Conservation (phyloP, 495 filamentous ascomycete species). For the Cladorrhinum samala region DNA sequence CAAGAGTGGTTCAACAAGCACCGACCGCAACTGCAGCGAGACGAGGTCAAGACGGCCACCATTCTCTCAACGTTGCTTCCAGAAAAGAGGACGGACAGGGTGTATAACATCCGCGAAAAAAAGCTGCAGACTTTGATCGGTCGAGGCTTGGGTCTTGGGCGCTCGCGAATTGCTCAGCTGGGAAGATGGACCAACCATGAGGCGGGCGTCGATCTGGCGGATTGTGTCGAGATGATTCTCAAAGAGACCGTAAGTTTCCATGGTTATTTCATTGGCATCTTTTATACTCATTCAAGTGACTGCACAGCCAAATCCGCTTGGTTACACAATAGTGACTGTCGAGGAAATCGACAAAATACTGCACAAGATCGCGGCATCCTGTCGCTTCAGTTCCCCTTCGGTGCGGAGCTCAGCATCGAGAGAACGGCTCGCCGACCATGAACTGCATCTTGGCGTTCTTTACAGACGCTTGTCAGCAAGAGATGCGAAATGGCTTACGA, state of each 20-base stretch:
- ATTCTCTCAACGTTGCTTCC: conserved; percentile 71
- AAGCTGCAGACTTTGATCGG: conserved; percentile 58
- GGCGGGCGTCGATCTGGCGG: conserved; percentile 55
- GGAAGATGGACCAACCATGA: conserved; percentile 53
- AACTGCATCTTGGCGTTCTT: conserved; percentile 45
- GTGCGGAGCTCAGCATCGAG: conserved; percentile 46
- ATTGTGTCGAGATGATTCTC: conserved; percentile 63
- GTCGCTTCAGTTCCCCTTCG: conserved; percentile 60
- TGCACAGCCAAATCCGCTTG: conserved; percentile 35
- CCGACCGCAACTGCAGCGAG: conserved; percentile 42
- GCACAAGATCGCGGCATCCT: conserved; percentile 55
- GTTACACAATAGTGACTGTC: conserved; percentile 45
- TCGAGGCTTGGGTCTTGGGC: conserved; percentile 56
- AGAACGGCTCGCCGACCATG: conserved; percentile 29
- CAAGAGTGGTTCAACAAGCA: conserved; percentile 58
- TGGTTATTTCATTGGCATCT: background rate
- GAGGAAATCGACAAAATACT: conserved; percentile 70
- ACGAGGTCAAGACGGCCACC: conserved; percentile 48
- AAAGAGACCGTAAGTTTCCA: conserved; percentile 51
- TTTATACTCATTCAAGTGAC: background rate
- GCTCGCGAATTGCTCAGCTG: conserved; percentile 53
- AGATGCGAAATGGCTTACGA: conserved; percentile 85
- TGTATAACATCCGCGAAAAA: conserved; percentile 59
- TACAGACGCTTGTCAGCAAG: conserved; percentile 57
- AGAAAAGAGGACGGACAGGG: conserved; percentile 65